These are phyloP conservation scores for Fusarium pseudocircinatum DNA, from an alignment of 2,329 filamentous ascomycete genomes.

Conservation along the genomic window DNA sequence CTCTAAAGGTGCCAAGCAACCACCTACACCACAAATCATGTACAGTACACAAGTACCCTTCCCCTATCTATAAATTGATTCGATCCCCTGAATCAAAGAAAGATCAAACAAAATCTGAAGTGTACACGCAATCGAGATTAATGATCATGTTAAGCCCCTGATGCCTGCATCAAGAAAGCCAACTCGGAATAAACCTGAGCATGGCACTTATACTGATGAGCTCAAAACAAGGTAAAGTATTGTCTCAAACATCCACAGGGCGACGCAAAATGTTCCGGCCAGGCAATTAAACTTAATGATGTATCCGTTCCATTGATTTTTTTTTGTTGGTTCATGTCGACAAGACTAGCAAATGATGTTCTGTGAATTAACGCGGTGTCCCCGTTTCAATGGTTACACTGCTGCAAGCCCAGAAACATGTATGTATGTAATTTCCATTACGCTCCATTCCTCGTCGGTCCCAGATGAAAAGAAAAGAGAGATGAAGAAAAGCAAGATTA, in stretches of 20 bases:
- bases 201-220: background rate
- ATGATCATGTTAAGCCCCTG: conserved; percentile 4
- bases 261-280: background rate
- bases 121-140: background rate
- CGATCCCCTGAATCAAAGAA: conserved; percentile 3
- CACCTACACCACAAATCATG: background rate
- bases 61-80: background rate
- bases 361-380: conserved; percentile 37
- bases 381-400: conserved; percentile 19
- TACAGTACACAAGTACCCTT: background rate
- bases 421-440: conserved; percentile 26
- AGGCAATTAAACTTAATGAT: conserved; percentile 9
- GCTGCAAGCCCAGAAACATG: conserved; percentile 30
- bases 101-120: conserved; percentile 8
- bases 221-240: background rate
- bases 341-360: conserved; percentile 20
- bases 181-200: background rate
- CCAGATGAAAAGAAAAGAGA: conserved; percentile 42
- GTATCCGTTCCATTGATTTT: conserved; percentile 27
- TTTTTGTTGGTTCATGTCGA: conserved; percentile 21
- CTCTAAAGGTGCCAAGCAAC: background rate
- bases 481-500: conserved; percentile 44
- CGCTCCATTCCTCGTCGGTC: conserved; percentile 18
- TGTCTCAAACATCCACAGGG: conserved; percentile 11
- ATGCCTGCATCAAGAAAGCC: background rate